These are phyloP conservation scores for Albugo candida DNA, from an alignment of 352 stramenopile species.

Conservation along the genomic window DNA sequence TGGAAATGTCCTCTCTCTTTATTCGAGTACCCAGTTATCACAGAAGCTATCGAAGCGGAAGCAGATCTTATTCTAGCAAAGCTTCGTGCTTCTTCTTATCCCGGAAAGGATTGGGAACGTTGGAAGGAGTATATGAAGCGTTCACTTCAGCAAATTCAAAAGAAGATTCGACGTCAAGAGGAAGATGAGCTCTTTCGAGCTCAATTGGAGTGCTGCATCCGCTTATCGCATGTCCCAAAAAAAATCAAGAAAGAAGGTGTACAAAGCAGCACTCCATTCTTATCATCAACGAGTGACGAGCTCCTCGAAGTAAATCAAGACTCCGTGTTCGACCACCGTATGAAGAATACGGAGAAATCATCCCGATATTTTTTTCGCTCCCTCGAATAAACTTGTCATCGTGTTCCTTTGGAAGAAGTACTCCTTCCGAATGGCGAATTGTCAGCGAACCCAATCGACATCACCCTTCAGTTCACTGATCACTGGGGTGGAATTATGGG, in stretches of 20 bases:
- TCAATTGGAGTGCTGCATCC: too few relatives aligned
- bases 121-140: slow-evolving; percentile 3
- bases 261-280: too few relatives aligned
- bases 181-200: too few relatives aligned
- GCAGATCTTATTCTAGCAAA: not conserved
- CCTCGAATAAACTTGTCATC: slow-evolving; percentile 2
- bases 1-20: not conserved
- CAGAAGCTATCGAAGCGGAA: slow-evolving; percentile 2
- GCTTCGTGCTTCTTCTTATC: slow-evolving; percentile 1
- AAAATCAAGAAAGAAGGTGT: too few relatives aligned
- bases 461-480: slow-evolving; percentile 3
- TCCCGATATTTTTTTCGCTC: slow-evolving; percentile 4
- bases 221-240: too few relatives aligned
- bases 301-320: slow-evolving; percentile 3
- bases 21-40: slow-evolving; percentile 2
- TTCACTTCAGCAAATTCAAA: not conserved
- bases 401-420: slow-evolving; percentile 3
- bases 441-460: slow-evolving; percentile 3
- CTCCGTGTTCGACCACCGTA: slow-evolving; percentile 6
- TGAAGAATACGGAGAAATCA: slow-evolving; percentile 1
- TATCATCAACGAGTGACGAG: too few relatives aligned
- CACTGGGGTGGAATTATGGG: slow-evolving; percentile 7
- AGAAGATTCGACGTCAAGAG: slow-evolving; percentile 2
- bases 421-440: not conserved
- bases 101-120: slow-evolving; percentile 4